Conservation (phyloP, 768 basidiomycete species). For the Pulveroboletus sp. region DNA sequence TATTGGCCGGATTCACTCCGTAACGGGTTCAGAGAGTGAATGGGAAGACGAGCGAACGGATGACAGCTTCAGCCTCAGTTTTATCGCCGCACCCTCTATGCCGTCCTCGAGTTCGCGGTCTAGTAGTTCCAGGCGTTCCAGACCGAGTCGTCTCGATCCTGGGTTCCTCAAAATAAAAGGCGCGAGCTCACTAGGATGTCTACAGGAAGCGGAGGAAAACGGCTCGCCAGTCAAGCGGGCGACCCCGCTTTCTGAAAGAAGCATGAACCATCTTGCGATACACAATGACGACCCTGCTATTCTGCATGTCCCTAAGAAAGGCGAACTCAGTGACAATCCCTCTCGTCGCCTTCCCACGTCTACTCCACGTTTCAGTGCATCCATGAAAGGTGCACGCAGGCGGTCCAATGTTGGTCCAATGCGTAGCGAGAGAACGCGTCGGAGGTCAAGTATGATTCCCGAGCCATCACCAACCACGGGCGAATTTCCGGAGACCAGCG, state of each 20-base stretch:
- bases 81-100: slow-evolving; percentile 40
- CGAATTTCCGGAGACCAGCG: slow-evolving; percentile 32
- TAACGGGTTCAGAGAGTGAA: slow-evolving; percentile 73
- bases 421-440: slow-evolving; percentile 65
- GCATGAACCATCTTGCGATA: slow-evolving; percentile 46
- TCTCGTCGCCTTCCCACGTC: slow-evolving; percentile 47
- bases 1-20: slow-evolving; percentile 36
- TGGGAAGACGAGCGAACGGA: slow-evolving; percentile 91
- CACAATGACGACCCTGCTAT: slow-evolving; percentile 20
- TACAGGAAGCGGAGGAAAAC: slow-evolving; percentile 72
- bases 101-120: slow-evolving; percentile 22
- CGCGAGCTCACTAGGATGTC: slow-evolving; percentile 51
- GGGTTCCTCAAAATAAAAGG: slow-evolving; percentile 58
- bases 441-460: slow-evolving; percentile 82
- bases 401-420: slow-evolving; percentile 76
- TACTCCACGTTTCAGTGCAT: slow-evolving; percentile 36
- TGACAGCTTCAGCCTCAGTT: slow-evolving; percentile 61
- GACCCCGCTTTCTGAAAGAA: slow-evolving; percentile 61
- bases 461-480: slow-evolving; percentile 48
- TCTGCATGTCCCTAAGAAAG: slow-evolving; percentile 34
- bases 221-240: slow-evolving; percentile 29
- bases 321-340: slow-evolving; percentile 40
- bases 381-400: slow-evolving; percentile 44
- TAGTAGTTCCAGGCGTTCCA: slow-evolving; percentile 40
- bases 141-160: slow-evolving; percentile 66